These are phyloP conservation scores for Pyricularia sp. DNA, from an alignment of 2,329 filamentous ascomycete genomes.

Conservation along the genomic window DNA sequence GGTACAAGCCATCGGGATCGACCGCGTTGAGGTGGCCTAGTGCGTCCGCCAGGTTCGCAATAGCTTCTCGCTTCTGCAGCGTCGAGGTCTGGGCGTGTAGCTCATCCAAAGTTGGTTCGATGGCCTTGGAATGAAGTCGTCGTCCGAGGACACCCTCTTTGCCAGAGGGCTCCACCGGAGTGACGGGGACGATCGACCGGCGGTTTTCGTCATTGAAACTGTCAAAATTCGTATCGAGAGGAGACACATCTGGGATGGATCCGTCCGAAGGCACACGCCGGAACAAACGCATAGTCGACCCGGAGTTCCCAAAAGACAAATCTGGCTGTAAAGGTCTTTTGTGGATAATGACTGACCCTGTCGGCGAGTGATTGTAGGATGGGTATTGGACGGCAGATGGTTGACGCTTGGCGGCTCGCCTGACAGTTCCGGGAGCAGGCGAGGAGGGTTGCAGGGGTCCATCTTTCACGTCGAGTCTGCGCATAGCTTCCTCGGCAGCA, in stretches of 20 bases:
- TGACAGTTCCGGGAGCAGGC: conserved; percentile 36
- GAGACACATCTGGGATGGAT: conserved; percentile 29
- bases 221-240: conserved; percentile 15
- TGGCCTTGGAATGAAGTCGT: conserved; percentile 64
- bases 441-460: conserved; percentile 43
- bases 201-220: conserved; percentile 48
- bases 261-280: conserved; percentile 68
- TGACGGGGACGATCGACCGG: conserved; percentile 26
- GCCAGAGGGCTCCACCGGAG: conserved; percentile 43
- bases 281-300: conserved; percentile 85
- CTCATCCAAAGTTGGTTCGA: conserved; percentile 77
- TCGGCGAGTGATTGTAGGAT: conserved; percentile 1
- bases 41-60: conserved; percentile 72
- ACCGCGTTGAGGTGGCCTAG: conserved; percentile 73
- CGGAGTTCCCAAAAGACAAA: conserved; percentile 85
- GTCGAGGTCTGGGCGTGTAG: conserved; percentile 65
- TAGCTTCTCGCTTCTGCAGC: conserved; percentile 61
- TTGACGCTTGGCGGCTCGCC: conserved; percentile 41
- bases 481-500: conserved; percentile 46
- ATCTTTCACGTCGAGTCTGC: conserved; percentile 47
- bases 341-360: conserved; percentile 15
- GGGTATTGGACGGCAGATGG: conserved; percentile 21
- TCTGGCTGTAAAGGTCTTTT: conserved; percentile 79
- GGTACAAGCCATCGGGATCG: conserved; percentile 82
- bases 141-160: conserved; percentile 79